phyloP scores from a whole-genome alignment of 2,329 filamentous ascomycete species.

The Botrytis pseudocinerea region DNA sequence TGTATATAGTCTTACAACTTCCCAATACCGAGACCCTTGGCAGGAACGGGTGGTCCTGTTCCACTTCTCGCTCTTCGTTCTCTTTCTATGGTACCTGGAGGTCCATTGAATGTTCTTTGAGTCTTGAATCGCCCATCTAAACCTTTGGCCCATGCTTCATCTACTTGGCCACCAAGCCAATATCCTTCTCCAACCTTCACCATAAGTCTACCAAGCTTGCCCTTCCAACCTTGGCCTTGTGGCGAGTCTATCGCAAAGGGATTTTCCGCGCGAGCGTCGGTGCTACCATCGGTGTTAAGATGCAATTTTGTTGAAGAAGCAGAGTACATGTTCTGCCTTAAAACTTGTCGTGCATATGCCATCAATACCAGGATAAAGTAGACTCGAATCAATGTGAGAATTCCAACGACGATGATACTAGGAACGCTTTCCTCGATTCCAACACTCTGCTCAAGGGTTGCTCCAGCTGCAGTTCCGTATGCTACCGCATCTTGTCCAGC shows the following conservation, averaged over 20 bases:
- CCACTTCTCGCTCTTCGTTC: slow-evolving; percentile 48
- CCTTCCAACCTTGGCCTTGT: slow-evolving; percentile 78
- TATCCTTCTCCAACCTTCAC: slow-evolving; percentile 71
- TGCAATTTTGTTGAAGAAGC: slow-evolving; percentile 41
- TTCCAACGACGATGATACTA: slow-evolving; percentile 73
- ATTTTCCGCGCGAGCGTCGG: slow-evolving; percentile 58
- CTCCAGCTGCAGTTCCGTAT: slow-evolving; percentile 44
- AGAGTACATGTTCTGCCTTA: slow-evolving; percentile 67
- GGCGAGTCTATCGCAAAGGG: slow-evolving; percentile 68
- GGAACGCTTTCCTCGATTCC: slow-evolving; percentile 67
- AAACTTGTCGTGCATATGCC: slow-evolving; percentile 74
- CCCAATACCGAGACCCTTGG: slow-evolving; percentile 27
- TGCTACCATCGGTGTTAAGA: slow-evolving; percentile 39
- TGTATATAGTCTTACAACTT: slow-evolving; percentile 18
- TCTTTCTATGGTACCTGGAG: slow-evolving; percentile 44
- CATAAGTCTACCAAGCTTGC: slow-evolving; percentile 77
- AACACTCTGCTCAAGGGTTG: slow-evolving; percentile 62
- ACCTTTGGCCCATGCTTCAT: slow-evolving; percentile 68
- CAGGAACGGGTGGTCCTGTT: slow-evolving; percentile 43
- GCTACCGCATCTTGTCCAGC: slow-evolving; percentile 56
- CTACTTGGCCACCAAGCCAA: slow-evolving; percentile 70
- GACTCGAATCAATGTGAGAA: slow-evolving; percentile 72
- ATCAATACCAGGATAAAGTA: slow-evolving; percentile 86
- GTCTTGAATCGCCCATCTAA: slow-evolving; percentile 61
- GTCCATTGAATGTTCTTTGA: slow-evolving; percentile 43